Evolutionary conservation across 768 basidiomycete species (phyloP), one percentile per base, ranked within the genome.

Genomic region (Lepiota venenata): DNA sequence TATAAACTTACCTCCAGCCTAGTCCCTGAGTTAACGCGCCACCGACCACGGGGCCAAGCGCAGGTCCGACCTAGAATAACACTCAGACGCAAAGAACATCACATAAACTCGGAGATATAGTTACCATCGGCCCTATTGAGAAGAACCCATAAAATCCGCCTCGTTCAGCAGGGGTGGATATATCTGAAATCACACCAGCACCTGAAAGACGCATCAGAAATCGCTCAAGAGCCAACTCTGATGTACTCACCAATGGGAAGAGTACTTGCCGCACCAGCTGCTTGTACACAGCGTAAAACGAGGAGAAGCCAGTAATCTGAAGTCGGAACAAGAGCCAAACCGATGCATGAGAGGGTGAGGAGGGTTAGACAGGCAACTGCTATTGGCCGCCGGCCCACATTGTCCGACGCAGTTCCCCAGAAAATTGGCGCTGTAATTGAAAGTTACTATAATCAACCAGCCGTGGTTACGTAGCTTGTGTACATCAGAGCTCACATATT

Each of bases 271-370:
- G 85, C 88, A 1, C 91, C 90, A 2, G 83, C 77, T 1, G 88
- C 84, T 72, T 93, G 91, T 2, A 93, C 22, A 56, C 87, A 89
- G 18, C 91, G 80, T n/a, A 94, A 76, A 12, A 93, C 60, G 71
- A 93, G 76, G 12, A 93, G 71, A 5, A 91, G 70, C 89, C 88
- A 93, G 65, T 88, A 93, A 3, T 76, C 86, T 8, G 71, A 72
- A 2, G 74, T 74, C 1, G 79, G 77, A 22, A 76, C 73, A 4
- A 78, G 67, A 0, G 79, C 80, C n/a, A 81, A 64, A 15, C 78
- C 79, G 70, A 92, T 71, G 61, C 88, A 93, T 2, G 88, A 80
- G 7, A 81, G 52, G 9, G 81, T 70, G 35, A 91, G 74, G 38
- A 91, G 75, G 6, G 81, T 56, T 27, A 93, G 66, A 60, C 88